Evolutionary conservation across 139 green algal species (phyloP), one percentile per base, ranked within the genome.

Genomic region (Haematococcus lacustris): DNA sequence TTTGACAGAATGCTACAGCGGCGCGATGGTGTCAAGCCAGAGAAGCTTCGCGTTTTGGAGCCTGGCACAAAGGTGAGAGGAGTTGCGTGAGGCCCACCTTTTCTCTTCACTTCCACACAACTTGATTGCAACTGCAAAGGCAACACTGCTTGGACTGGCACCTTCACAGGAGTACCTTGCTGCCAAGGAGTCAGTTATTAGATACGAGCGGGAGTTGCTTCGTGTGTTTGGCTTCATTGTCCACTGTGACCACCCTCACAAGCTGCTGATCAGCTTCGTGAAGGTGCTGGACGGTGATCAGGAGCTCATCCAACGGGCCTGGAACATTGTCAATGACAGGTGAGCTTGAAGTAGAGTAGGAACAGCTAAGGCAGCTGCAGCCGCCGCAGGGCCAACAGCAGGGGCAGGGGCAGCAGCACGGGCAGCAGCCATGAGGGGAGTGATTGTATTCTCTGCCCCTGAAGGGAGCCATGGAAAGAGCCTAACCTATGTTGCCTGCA

Each of bases 281-380:
- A 47, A 88, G 50, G 35, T 86, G 37, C 79, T 97, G 37, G 67
- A 71, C 70, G 50, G 66, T 3, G 72, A 79, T 38, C 26, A 73
- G 7, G 68, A 80, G 35, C 71, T 83, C 37, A 73, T 73, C 70
- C 80, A 97, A 68, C 77, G 90, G 50, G 87, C 88, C 0, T 98
- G 92, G 91, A 96, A 90, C 73, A 72, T 97, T 5, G 76, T 86
- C 3, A 98, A 98, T 69, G 93, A 98, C 82, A 96, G 89, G 89
- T 90, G 47, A 32, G 60, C 4, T 40, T 47, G 67, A 32, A 32
- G 3, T 3, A 33, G 47, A 65, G 67, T 73, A 37, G 63, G 41
- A 37, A 7, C 3, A 23, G 3, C 37, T 30, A 34, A 9, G 28
- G 57, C 30, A 9, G 57, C 26, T 32, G 23, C 7, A 13, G 30